These are phyloP conservation scores for Kodamaea restingae DNA, from an alignment of 805 yeast genomes.

Conservation along the genomic window DNA sequence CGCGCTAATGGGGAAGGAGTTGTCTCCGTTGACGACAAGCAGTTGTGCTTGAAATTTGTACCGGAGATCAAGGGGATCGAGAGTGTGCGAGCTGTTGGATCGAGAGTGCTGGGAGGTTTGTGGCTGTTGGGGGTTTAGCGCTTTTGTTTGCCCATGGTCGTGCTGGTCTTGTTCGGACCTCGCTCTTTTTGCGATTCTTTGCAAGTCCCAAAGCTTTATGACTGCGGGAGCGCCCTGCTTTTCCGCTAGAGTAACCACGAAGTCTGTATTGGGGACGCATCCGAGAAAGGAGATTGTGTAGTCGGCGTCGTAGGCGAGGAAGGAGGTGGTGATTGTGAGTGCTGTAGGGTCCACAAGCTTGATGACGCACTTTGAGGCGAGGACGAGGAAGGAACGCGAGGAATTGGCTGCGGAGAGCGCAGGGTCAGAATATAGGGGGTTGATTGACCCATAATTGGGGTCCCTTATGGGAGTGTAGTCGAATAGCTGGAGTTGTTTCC, in stretches of 20 bases:
- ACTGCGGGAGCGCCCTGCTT: conserved; percentile 64
- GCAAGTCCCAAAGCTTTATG: conserved; percentile 71
- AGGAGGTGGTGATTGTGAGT: conserved; percentile 45
- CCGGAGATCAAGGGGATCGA: not conserved
- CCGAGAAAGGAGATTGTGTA: conserved; percentile 59
- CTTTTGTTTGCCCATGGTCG: too few species aligned
- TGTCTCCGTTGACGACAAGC: conserved; percentile 63
- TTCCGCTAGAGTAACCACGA: conserved; percentile 72
- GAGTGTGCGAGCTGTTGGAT: too few species aligned
- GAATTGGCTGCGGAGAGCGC: conserved; percentile 47
- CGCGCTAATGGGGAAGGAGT: conserved; percentile 74
- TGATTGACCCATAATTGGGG: conserved; percentile 60
- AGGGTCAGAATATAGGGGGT: conserved; percentile 77
- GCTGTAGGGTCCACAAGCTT: conserved; percentile 50
- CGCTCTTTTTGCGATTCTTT: conserved; percentile 37
- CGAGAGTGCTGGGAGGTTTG: not conserved
- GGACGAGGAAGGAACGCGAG: conserved; percentile 50
- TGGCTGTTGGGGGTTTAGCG: too few species aligned
- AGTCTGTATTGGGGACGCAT: conserved; percentile 44
- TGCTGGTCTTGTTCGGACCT: not conserved
- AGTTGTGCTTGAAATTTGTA: conserved; percentile 57
- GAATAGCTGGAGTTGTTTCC: conserved; percentile 62
- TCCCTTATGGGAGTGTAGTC: conserved; percentile 81
- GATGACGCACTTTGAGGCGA: conserved; percentile 54
- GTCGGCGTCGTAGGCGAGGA: conserved; percentile 61